Base-by-base conservation (phyloP, 257 asterid species). In the Plantago elongata region DNA sequence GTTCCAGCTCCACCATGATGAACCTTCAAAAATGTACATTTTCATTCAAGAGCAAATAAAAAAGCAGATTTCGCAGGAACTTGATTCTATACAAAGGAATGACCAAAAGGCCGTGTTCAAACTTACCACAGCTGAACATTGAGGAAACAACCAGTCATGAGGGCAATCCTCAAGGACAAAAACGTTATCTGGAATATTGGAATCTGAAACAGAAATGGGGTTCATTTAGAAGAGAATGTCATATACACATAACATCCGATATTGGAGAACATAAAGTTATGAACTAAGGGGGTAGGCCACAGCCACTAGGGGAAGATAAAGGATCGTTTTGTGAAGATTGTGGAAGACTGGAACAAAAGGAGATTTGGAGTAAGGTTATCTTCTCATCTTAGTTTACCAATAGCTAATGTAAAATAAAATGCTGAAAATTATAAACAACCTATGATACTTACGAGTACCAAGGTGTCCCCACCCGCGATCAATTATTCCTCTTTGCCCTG, bases 1-100 rank as follows among this genome's bases (percentile, higher is more conserved):
- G 99, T 93, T 69, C 99, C 99, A 75, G 99, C 96, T 52, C 99
- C 99, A 43, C 99, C 99, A 9, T 92, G 99, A 73, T 92, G 99
- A 77, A 93, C 91, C 99, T 93, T 73, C 65, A 74, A 12, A 49
- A 63, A 63, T 9, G 13, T 51, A 29, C 70, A 62, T 50, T 68
- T 51, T 16, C 48, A 61, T 9, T 9, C 70, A 66, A 37, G 55
- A 8, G 54, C 52, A 62, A 62, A 11, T 52, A 66, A 29, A 30
- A 55, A 62, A 34, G 37, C 17, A 66, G 5, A 11, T 29, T 54
- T 10, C 29, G 8, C 22, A 27, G 17, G 14, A 3, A 9, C 29
- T 17, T 15, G 9, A 1, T 52, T 3, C 42, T 2, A 14, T 9
- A 54, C 13, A 54, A 10, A 54, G 43, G 54, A 5, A 66, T 44